Percentiles rank a stretch among this genome's conserved stretches.
phyloP scores from a whole-genome alignment of 2,329 filamentous ascomycete genomes.

The Hypoxylon sp. region DNA sequence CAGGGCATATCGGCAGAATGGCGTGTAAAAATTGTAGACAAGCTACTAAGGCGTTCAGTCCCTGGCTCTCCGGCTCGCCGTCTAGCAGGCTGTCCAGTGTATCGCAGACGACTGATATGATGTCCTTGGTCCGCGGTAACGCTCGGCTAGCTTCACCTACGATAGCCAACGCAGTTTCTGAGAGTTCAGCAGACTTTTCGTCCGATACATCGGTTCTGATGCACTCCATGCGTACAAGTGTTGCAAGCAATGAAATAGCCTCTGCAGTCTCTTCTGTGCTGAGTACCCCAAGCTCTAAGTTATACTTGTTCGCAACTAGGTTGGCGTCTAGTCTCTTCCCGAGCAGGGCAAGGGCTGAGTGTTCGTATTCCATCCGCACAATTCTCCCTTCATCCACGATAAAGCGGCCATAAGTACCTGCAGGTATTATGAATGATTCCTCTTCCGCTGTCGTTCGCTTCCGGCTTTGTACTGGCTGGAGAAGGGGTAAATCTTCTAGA shows the following conservation, averaged over 20 bases:
- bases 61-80: slow-evolving; percentile 73
- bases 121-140: slow-evolving; percentile 74
- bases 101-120: slow-evolving; percentile 85
- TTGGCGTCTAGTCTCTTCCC: slow-evolving; percentile 81
- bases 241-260: slow-evolving; percentile 80
- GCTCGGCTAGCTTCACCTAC: slow-evolving; percentile 72
- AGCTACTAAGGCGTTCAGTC: slow-evolving; percentile 75
- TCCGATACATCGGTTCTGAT: slow-evolving; percentile 54
- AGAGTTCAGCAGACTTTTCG: slow-evolving; percentile 39
- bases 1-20: slow-evolving; percentile 80
- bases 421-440: slow-evolving; percentile 73
- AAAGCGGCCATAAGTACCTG: slow-evolving; percentile 78
- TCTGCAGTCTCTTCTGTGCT: slow-evolving; percentile 77
- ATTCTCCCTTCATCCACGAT: slow-evolving; percentile 83
- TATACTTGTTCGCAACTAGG: slow-evolving; percentile 69
- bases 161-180: slow-evolving; percentile 62
- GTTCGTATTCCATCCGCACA: slow-evolving; percentile 81
- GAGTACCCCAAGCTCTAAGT: slow-evolving; percentile 67
- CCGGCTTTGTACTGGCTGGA: slow-evolving; percentile 65
- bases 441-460: slow-evolving; percentile 62
- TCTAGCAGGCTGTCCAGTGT: slow-evolving; percentile 82
- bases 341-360: slow-evolving; percentile 85
- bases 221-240: slow-evolving; percentile 71
- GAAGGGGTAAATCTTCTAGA: slow-evolving; percentile 73
- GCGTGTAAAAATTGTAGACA: slow-evolving; percentile 86